Percentiles rank a stretch among this genome's conserved stretches.
Conservation (phyloP, 2,329 filamentous ascomycete species). For the Colletotrichum spinosum region DNA sequence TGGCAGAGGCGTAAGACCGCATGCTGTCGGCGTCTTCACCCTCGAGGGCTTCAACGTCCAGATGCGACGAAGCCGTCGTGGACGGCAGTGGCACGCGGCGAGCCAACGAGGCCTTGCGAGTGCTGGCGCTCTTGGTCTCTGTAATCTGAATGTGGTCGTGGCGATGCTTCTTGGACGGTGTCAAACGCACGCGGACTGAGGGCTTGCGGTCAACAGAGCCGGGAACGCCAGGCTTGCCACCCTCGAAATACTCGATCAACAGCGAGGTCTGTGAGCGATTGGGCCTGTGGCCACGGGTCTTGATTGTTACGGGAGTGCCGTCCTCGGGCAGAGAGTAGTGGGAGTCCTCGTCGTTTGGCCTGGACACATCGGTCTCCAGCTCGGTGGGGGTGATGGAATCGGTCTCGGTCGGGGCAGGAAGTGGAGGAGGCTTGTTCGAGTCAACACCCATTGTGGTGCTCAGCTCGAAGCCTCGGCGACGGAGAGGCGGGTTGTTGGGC, state of each 20-base stretch:
- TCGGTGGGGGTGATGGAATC: conserved; percentile 73
- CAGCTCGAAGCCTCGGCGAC: conserved; percentile 34
- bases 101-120: conserved; percentile 72
- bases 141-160: conserved; percentile 89
- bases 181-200: conserved; percentile 83
- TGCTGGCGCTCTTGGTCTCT: conserved; percentile 74
- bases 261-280: conserved; percentile 86
- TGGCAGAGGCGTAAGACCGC: conserved; percentile 81
- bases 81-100: conserved; percentile 66
- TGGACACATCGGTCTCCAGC: conserved; percentile 75
- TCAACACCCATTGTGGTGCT: conserved; percentile 65
- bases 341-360: conserved; percentile 75
- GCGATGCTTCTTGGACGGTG: conserved; percentile 77
- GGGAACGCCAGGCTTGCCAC: conserved; percentile 69
- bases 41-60: conserved; percentile 56
- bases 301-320: conserved; percentile 92
- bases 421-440: conserved; percentile 70
- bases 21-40: conserved; percentile 74
- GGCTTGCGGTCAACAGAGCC: conserved; percentile 75
- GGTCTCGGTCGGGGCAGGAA: conserved; percentile 84
- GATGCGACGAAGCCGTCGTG: conserved; percentile 53
- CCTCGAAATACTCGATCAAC: conserved; percentile 95
- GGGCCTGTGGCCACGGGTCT: conserved; percentile 73
- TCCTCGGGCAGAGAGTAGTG: conserved; percentile 86
- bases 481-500: conserved; percentile 27